Percentiles rank a stretch among this genome's conserved stretches.
Conservation (phyloP, 257 asterid species). For the Schizonepeta tenuifolia region DNA sequence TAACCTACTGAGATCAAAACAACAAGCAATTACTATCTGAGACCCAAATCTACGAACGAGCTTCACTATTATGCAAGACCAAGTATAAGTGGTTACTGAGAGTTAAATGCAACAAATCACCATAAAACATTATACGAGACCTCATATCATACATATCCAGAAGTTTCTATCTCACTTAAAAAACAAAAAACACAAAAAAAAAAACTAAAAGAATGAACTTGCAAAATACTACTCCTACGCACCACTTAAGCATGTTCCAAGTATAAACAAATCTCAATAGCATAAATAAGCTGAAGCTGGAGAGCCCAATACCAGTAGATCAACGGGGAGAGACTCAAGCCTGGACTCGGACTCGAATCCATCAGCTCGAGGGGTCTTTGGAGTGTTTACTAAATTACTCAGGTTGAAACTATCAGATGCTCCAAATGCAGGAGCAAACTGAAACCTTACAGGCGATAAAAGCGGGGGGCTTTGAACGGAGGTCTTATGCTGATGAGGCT, state of each 20-base stretch:
- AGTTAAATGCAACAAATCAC: constrained; percentile 12
- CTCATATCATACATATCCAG: not conserved
- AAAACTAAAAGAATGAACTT: not conserved
- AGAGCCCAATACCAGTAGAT: constrained; percentile 73
- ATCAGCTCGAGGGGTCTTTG: constrained; percentile 69
- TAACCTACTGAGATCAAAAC: constrained; percentile 9
- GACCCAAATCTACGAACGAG: not conserved
- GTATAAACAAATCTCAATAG: not conserved
- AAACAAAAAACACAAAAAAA: not conserved
- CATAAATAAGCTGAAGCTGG: constrained; percentile 18
- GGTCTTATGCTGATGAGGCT: constrained; percentile 31
- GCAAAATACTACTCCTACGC: not conserved
- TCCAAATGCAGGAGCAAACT: constrained; percentile 45
- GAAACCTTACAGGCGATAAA: constrained; percentile 64
- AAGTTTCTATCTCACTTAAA: not conserved
- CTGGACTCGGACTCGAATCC: constrained; percentile 60
- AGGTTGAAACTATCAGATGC: constrained; percentile 38
- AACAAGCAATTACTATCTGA: not conserved
- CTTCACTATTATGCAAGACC: not conserved
- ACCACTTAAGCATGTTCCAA: not conserved
- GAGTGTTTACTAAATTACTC: constrained; percentile 57
- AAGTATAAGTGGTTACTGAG: not conserved
- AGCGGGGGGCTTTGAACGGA: constrained; percentile 42
- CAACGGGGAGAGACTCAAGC: constrained; percentile 86
- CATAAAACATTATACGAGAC: not conserved